Base-by-base conservation (phyloP, 2,329 filamentous ascomycete genomes). In the Xylaria sp. region DNA sequence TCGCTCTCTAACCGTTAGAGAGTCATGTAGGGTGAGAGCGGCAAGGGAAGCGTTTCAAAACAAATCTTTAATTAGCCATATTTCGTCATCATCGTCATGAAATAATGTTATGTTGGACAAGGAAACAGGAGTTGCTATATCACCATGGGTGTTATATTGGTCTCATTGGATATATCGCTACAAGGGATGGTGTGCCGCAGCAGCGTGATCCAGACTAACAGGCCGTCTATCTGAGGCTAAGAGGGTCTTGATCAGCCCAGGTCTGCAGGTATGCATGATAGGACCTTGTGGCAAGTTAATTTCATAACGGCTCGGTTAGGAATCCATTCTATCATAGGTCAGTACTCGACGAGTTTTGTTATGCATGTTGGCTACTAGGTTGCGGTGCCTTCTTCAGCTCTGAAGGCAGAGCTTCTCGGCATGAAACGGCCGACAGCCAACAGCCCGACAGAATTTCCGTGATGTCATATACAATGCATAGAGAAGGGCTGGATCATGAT, bases 21-120 rank as follows among this genome's bases (percentile, higher is more conserved):
- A 36, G n/a, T 47, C 42, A 47, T 47, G 42, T n/a, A 47, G 42
- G 42, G n/a, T 19, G 42, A 47, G 42, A 36, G 42, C 42, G 42
- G 42, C 42, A 19, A 47, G 42, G 42, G 42, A 17, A 47, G 14
- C 4, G 42, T 47, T 47, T 47, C 42, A 47, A 47, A 47, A 14
- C 12, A n/a, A 47, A 47, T 47, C 42, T 47, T 47, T 47, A 47
- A 47, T 47, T 47, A 47, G 42, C 42, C n/a, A 47, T 47, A n/a
- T 47, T 47, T 19, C 42, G 42, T 47, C 6, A 19, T 47, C 4
- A 47, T 47, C n/a, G 42, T 17, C 42, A 6, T 47, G 42, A 47
- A 47, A 47, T 19, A 47, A 47, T 47, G 42, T 47, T 47, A 12
- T 4, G 42, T n/a, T 47, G 42, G n/a, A 47, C 14, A 47, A 47